phyloP scores from a whole-genome alignment of 2,329 filamentous ascomycete genomes.

The Penicillium palitans region DNA sequence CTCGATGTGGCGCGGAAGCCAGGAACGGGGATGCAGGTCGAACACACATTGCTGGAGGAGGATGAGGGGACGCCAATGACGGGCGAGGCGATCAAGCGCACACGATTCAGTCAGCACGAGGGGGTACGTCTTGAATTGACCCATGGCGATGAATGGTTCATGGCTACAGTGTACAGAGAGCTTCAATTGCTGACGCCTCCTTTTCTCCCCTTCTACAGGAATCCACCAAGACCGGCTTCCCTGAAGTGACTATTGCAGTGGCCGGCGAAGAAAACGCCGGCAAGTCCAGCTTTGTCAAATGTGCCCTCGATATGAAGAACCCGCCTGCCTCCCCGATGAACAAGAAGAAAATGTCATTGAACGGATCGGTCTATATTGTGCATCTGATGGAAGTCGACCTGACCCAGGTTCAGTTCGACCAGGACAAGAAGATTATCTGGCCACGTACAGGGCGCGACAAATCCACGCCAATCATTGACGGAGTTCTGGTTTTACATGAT shows the following conservation, averaged over 20 bases:
- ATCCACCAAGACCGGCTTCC: constrained; percentile 37
- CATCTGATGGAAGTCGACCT: constrained; percentile 58
- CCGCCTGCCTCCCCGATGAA: constrained; percentile 42
- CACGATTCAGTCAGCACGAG: constrained; percentile 22
- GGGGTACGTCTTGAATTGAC: constrained; percentile 23
- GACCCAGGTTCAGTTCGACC: constrained; percentile 53
- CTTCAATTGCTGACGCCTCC: constrained; percentile 15
- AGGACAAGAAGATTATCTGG: constrained; percentile 51
- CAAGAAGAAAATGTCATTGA: constrained; percentile 58
- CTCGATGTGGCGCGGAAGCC: constrained; percentile 26
- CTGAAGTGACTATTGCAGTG: constrained; percentile 60
- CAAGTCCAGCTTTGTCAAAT: constrained; percentile 61
- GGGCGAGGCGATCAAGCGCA: constrained; percentile 16
- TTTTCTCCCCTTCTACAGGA: constrained; percentile 17
- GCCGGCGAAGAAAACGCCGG: constrained; percentile 56
- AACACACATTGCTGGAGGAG: constrained; percentile 33
- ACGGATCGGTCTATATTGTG: constrained; percentile 57
- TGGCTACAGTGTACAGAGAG: background rate
- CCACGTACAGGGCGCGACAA: constrained; percentile 61
- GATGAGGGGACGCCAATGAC: constrained; percentile 25
- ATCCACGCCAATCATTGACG: constrained; percentile 74
- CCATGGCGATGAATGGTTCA: background rate
- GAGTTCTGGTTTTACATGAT: constrained; percentile 83
- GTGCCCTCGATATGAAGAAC: constrained; percentile 55
- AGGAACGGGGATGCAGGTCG: constrained; percentile 20